Conservation (phyloP, 2,329 filamentous ascomycete species). For the Chaetomium olivaceum region DNA sequence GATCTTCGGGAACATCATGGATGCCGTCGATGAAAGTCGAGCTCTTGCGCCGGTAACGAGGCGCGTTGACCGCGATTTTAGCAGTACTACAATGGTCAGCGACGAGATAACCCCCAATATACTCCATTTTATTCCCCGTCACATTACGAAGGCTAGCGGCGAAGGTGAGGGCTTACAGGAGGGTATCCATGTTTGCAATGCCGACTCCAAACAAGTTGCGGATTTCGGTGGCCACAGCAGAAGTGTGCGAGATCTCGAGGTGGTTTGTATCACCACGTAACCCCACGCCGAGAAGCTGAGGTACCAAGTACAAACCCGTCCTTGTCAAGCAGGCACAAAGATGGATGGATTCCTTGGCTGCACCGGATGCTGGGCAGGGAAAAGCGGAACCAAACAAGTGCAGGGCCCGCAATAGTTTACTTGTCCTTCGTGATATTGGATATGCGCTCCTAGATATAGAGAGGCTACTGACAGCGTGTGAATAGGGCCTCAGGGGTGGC, state of each 20-base stretch:
- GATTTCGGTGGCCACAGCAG: not conserved
- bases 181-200: conserved; percentile 55
- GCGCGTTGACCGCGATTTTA: conserved; percentile 87
- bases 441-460: too few relatives aligned
- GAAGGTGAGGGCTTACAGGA: conserved; percentile 53
- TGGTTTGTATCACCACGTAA: conserved; percentile 3
- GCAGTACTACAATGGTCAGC: conserved; percentile 63
- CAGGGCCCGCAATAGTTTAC: not conserved
- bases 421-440: not conserved
- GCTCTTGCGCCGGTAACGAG: conserved; percentile 85
- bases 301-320: not conserved
- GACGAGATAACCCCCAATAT: too few relatives aligned
- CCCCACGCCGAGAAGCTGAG: conserved; percentile 6
- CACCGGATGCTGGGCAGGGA: not conserved
- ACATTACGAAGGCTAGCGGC: not conserved
- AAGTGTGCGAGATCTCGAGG: not conserved
- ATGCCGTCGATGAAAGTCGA: conserved; percentile 97
- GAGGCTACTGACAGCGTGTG: not conserved
- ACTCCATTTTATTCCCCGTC: not conserved
- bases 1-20: conserved; percentile 83
- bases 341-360: not conserved
- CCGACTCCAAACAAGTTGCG: not conserved
- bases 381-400: not conserved
- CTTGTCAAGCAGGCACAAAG: not conserved
- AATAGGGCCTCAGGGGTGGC: not conserved